These are phyloP conservation scores for Setomelanomma holmii DNA, from an alignment of 2,329 filamentous ascomycete species.

Conservation along the genomic window DNA sequence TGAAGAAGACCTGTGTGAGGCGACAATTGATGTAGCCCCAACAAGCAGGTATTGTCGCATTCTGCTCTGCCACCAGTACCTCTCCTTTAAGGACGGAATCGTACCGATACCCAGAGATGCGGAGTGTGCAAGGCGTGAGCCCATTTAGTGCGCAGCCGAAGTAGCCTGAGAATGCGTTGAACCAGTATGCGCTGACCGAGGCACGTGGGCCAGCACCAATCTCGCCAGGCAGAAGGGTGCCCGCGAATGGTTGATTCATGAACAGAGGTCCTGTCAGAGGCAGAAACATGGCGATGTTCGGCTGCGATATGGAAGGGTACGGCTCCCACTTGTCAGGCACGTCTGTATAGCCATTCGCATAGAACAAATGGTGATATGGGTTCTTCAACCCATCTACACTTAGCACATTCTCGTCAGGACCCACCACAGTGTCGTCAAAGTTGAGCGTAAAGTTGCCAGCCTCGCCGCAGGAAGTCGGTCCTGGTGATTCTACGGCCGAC, in stretches of 20 bases:
- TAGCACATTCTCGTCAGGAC: conserved; percentile 39
- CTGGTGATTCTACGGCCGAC: conserved; percentile 9
- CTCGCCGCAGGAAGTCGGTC: conserved; percentile 51
- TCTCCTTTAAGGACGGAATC: conserved; percentile 44
- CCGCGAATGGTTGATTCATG: conserved; percentile 38
- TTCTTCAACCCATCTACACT: conserved; percentile 51
- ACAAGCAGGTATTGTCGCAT: conserved; percentile 54
- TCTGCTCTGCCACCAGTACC: conserved; percentile 43
- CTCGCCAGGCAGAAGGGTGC: conserved; percentile 52
- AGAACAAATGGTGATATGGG: conserved; percentile 60
- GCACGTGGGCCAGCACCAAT: conserved; percentile 56
- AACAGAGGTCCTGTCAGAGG: conserved; percentile 41
- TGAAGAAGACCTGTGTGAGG: conserved; percentile 54
- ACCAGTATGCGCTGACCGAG: conserved; percentile 57
- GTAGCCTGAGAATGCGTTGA: conserved; percentile 56
- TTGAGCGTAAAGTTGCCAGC: conserved; percentile 52
- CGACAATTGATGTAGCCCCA: conserved; percentile 50
- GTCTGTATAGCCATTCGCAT: conserved; percentile 59
- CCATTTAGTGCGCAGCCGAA: conserved; percentile 57
- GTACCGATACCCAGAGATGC: conserved; percentile 56
- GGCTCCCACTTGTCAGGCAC: conserved; percentile 54
- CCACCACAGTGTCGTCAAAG: conserved; percentile 36
- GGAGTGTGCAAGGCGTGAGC: conserved; percentile 50
- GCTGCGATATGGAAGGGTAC: conserved; percentile 54
- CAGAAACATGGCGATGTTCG: conserved; percentile 57